Conservation (phyloP, 2,329 filamentous ascomycete species). For the Aspergillus brasiliensis region DNA sequence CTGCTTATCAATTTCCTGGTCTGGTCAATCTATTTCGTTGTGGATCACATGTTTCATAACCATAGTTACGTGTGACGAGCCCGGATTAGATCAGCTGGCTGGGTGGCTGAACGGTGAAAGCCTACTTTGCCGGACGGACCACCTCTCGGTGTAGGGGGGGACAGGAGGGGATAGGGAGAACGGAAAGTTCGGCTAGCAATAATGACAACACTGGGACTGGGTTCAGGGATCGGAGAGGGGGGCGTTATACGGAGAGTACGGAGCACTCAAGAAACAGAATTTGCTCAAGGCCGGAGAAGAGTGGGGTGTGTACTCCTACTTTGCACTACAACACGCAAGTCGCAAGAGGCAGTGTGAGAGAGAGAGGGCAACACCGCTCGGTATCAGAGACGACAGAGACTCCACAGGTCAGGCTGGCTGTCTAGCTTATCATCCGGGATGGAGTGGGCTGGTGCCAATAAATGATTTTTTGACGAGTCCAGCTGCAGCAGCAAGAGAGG, state of each 20-base stretch:
- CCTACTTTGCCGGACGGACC: background rate
- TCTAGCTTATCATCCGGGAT: background rate
- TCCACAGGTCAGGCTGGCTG: constrained; percentile 1
- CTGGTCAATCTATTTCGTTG: constrained; percentile 4
- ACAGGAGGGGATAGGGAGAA: background rate
- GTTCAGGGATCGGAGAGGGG: background rate
- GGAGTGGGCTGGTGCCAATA: constrained; percentile 8
- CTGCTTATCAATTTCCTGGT: background rate
- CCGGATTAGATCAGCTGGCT: background rate
- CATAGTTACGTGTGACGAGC: constrained; percentile 1
- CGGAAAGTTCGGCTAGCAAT: constrained; percentile 18
- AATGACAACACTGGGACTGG: constrained; percentile 10
- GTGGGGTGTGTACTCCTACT: background rate
- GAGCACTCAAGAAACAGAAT: constrained; percentile 1
- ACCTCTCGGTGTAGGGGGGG: background rate
- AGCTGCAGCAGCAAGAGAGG: constrained; percentile 9
- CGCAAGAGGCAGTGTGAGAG: background rate
- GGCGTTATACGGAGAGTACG: background rate
- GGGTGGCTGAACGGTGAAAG: background rate
- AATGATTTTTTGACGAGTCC: constrained; percentile 17
- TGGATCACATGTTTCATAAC: constrained; percentile 10
- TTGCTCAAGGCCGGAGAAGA: background rate
- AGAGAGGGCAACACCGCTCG: constrained; percentile 1
- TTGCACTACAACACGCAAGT: background rate
- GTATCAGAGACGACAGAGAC: constrained; percentile 10